A percentile compares a stretch with the other conserved stretches of the same genome.
phyloP scores from a whole-genome alignment of 2,329 filamentous ascomycete genomes.

The Colletotrichum camelliae region DNA sequence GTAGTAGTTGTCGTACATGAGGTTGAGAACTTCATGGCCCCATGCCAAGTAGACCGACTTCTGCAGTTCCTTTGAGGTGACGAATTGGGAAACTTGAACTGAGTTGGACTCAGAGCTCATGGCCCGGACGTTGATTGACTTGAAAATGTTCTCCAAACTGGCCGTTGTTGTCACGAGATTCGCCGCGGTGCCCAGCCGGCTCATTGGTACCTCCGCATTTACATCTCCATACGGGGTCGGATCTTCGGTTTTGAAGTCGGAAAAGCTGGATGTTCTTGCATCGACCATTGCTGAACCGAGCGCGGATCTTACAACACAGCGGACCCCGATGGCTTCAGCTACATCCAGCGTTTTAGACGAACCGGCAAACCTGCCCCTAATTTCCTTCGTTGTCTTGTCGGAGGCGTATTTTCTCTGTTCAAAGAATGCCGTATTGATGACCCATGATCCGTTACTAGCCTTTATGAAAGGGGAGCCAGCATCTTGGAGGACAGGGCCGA shows the following conservation, averaged over 20 bases:
- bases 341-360: too few species aligned
- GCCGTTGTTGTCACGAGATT: too few species aligned
- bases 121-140: not conserved
- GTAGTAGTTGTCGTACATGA: not conserved
- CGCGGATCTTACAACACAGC: not conserved
- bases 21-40: not conserved
- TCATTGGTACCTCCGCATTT: too few species aligned
- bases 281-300: not conserved
- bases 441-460: not conserved
- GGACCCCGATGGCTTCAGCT: not conserved
- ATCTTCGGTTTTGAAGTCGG: not conserved
- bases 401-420: not conserved
- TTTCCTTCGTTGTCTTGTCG: too few species aligned
- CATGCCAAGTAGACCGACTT: not conserved
- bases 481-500: not conserved
- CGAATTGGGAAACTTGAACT: too few species aligned
- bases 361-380: too few species aligned
- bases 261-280: not conserved
- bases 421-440: slow-evolving; percentile 8
- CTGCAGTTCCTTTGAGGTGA: not conserved
- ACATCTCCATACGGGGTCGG: too few species aligned
- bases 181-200: too few species aligned
- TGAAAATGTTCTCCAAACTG: not conserved
- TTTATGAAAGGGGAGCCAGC: not conserved
- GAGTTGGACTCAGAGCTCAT: not conserved